A percentile compares a stretch with the other conserved stretches of the same genome.
Evolutionary conservation across 176 grass and related monocot genomes (phyloP).

Genomic region (Poa pratensis): DNA sequence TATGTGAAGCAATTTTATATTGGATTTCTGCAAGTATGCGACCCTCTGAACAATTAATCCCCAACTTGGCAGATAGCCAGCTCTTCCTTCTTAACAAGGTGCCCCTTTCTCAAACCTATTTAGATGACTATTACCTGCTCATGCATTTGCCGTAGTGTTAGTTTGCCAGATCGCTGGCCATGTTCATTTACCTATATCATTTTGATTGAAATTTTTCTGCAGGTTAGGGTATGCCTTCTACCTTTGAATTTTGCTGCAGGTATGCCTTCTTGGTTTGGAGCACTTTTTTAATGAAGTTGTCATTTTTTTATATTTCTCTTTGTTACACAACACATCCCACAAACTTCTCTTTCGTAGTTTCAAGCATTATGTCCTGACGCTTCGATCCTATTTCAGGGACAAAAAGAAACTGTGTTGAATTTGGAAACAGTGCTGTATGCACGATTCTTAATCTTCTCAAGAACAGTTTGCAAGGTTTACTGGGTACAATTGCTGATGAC

Average conservation of each 20-base stretch:
- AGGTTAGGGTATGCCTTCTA: slow-evolving; percentile 71
- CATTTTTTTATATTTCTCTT: slow-evolving; percentile 18
- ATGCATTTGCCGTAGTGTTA: background rate
- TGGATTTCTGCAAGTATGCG: slow-evolving; percentile 52
- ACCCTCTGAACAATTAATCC: slow-evolving; percentile 8
- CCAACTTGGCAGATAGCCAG: slow-evolving; percentile 37
- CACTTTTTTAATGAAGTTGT: background rate
- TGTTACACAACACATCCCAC: background rate
- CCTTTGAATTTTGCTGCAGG: slow-evolving; percentile 64
- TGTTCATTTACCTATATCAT: background rate
- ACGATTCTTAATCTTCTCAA: slow-evolving; percentile 56
- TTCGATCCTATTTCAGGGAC: slow-evolving; percentile 42
- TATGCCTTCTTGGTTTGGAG: slow-evolving; percentile 31
- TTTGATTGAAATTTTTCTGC: slow-evolving; percentile 13
- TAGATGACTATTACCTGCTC: background rate
- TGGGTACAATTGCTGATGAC: slow-evolving; percentile 39
- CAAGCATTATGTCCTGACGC: background rate
- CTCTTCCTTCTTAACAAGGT: slow-evolving; percentile 66
- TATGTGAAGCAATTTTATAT: slow-evolving; percentile 58
- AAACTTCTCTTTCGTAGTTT: background rate
- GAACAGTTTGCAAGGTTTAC: slow-evolving; percentile 45
- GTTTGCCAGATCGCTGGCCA: background rate
- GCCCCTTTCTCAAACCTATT: slow-evolving; percentile 1
- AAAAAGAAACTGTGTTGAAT: slow-evolving; percentile 44
- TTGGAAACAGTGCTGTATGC: slow-evolving; percentile 38